Evolutionary conservation across 495 filamentous ascomycete genomes (phyloP), one percentile per base, ranked within the genome.

Genomic region (Lepraria neglecta): DNA sequence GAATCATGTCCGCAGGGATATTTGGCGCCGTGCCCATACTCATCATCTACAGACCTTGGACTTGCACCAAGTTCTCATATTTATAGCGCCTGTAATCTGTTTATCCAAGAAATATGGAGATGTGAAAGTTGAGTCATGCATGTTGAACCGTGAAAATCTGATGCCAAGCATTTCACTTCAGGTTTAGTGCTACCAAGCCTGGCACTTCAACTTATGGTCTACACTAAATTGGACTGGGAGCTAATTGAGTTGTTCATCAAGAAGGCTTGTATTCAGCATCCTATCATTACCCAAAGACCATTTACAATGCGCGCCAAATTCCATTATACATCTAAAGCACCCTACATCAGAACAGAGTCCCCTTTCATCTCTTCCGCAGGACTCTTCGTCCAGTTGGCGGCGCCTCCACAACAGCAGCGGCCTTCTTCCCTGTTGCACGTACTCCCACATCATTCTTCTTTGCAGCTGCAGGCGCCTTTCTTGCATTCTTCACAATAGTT

Each of bases 401-500:
- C 42, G 66, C 68, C 31, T 77, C 77, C 15, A 68, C 67, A 40
- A 72, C 68, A 28, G 69, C 70, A 40, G 74, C 73, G 14, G 72
- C 69, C 56, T 78, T 80, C 72, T 80, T 83, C 28, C 72, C 70
- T 40, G 74, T 64, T 14, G 73, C 68, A 17, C 73, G 72, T 27
- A 67, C 69, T 24, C 60, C 64, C 28, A 65, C 58, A 10, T 67
- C 61, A 24, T 56, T 48, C 14, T 76, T 77, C 61, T 81, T 79
- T 0, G 71, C 72, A 24, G 77, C 76, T 3, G 74, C 68, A 0
- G 78, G 78, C 15, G 72, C 74, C 63, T 82, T 83, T 50, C 77
- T 75, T 14, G 75, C 74, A 60, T 77, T 82, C 56, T 84, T 86
- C 30, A 82, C 79, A 59, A 87, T 82, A 50, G 79, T 89, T 27